Percentiles rank a stretch among this genome's conserved stretches.
Conservation (phyloP, 1,284 basidiomycete species). For the Anthracocystis walkeri region DNA sequence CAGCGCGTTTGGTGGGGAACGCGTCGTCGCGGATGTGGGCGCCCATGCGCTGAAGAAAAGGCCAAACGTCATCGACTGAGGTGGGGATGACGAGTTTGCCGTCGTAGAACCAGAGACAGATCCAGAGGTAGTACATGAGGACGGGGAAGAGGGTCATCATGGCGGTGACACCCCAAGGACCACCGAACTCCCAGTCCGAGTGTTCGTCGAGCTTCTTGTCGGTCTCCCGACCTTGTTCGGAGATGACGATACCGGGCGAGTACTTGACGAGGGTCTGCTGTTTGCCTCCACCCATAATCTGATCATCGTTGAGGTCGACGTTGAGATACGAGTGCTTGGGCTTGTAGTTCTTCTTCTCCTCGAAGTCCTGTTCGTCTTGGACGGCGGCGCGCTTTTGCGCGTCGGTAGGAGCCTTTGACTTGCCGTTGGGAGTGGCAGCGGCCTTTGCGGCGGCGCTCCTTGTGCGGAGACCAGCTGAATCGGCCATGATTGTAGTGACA, state of each 20-base stretch:
- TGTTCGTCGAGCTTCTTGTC: conserved; percentile 68
- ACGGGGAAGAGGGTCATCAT: conserved; percentile 96
- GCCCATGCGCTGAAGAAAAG: conserved; percentile 87
- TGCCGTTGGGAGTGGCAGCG: conserved; percentile 34
- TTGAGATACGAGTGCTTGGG: conserved; percentile 60
- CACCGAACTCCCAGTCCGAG: conserved; percentile 83
- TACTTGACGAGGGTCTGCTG: conserved; percentile 60
- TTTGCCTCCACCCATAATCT: conserved; percentile 67
- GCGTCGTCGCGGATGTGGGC: conserved; percentile 88
- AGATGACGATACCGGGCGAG: conserved; percentile 67
- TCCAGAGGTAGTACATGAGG: conserved; percentile 98
- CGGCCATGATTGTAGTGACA: conserved; percentile 25
- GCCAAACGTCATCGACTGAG: conserved; percentile 79
- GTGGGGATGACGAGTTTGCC: conserved; percentile 83
- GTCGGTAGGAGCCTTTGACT: conserved; percentile 23
- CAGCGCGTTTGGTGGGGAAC: conserved; percentile 85
- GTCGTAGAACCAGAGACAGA: conserved; percentile 95
- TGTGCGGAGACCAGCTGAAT: conserved; percentile 51
- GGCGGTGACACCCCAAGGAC: conserved; percentile 86
- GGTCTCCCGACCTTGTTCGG: conserved; percentile 62
- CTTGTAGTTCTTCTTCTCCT: conserved; percentile 41
- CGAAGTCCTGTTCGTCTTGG: conserved; percentile 29
- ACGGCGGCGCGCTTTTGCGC: conserved; percentile 44
- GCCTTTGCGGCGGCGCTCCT: conserved; percentile 42
- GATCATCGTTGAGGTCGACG: conserved; percentile 64